Conservation (phyloP, 305 asterid species). For the Ilex paraguariensis region DNA sequence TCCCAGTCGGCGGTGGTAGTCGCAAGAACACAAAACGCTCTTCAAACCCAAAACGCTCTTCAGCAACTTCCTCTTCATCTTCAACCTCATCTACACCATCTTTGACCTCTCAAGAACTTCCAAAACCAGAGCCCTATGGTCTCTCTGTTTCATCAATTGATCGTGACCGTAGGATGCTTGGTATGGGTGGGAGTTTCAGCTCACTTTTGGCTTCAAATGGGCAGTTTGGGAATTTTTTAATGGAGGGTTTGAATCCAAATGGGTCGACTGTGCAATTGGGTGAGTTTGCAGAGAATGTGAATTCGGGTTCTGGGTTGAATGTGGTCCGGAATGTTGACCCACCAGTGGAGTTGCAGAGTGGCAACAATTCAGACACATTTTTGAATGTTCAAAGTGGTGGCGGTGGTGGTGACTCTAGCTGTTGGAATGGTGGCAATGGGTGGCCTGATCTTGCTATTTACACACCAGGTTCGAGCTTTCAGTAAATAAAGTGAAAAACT, state of each 20-base stretch:
- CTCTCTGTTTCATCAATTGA: slow-evolving; percentile 13
- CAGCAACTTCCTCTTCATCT: not conserved
- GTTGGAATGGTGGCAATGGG: slow-evolving; percentile 46
- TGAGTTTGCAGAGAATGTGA: slow-evolving; percentile 24
- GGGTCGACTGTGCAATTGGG: slow-evolving; percentile 32
- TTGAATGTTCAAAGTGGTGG: too few relatives aligned
- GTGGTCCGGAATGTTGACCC: slow-evolving; percentile 14
- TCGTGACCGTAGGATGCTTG: slow-evolving; percentile 16
- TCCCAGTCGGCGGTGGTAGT: slow-evolving; percentile 79
- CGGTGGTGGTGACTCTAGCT: slow-evolving; percentile 19
- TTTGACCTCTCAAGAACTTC: not conserved
- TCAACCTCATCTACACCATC: not conserved
- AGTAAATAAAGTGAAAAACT: slow-evolving; percentile 18
- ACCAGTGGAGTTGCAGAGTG: slow-evolving; percentile 6
- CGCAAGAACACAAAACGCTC: slow-evolving; percentile 34
- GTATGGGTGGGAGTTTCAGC: slow-evolving; percentile 36
- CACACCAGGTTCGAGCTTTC: slow-evolving; percentile 48
- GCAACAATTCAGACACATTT: too few relatives aligned
- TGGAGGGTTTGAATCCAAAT: slow-evolving; percentile 28
- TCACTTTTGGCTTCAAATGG: slow-evolving; percentile 43
- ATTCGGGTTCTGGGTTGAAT: slow-evolving; percentile 17
- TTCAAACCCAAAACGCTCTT: not conserved
- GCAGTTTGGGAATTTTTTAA: slow-evolving; percentile 32
- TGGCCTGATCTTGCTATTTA: slow-evolving; percentile 69
- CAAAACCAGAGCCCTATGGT: slow-evolving; percentile 22